phyloP scores from a whole-genome alignment of 192 early-diverging fungal species.

The Rhizophagus sp. region DNA sequence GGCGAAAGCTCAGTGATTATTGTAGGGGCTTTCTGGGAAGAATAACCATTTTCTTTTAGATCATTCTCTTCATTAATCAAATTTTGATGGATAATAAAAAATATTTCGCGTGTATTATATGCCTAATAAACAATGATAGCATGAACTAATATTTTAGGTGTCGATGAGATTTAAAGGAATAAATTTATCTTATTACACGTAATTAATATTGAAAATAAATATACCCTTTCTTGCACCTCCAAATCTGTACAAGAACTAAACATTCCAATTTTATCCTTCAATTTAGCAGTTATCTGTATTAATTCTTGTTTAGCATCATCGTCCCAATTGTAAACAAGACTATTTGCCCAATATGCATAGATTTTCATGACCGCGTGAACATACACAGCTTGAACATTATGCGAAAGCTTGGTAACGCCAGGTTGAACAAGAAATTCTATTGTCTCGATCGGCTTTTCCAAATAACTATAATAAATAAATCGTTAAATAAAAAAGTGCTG shows the following conservation, averaged over 20 bases:
- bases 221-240: conserved; percentile 80
- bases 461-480: conserved; percentile 30
- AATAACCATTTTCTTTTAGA: conserved; percentile 15
- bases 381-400: conserved; percentile 64
- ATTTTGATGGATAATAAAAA: conserved; percentile 50
- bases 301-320: conserved; percentile 50
- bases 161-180: conserved; percentile 7
- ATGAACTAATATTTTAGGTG: conserved; percentile 8
- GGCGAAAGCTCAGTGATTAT: conserved; percentile 59
- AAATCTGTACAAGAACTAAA: conserved; percentile 59
- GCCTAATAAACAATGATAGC: conserved; percentile 35
- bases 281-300: conserved; percentile 44
- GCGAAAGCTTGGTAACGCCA: conserved; percentile 50
- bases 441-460: conserved; percentile 39
- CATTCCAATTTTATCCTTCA: conserved; percentile 50
- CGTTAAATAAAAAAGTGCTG: background rate
- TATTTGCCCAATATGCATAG: conserved; percentile 62
- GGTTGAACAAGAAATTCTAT: conserved; percentile 47
- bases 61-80: conserved; percentile 37
- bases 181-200: conserved; percentile 12
- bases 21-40: conserved; percentile 41
- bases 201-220: conserved; percentile 2
- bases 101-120: conserved; percentile 49
- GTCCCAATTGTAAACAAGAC: conserved; percentile 53
- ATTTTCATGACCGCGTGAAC: conserved; percentile 74